phyloP scores from a whole-genome alignment of 2,329 filamentous ascomycete species.

The Gnomoniopsis sp. region DNA sequence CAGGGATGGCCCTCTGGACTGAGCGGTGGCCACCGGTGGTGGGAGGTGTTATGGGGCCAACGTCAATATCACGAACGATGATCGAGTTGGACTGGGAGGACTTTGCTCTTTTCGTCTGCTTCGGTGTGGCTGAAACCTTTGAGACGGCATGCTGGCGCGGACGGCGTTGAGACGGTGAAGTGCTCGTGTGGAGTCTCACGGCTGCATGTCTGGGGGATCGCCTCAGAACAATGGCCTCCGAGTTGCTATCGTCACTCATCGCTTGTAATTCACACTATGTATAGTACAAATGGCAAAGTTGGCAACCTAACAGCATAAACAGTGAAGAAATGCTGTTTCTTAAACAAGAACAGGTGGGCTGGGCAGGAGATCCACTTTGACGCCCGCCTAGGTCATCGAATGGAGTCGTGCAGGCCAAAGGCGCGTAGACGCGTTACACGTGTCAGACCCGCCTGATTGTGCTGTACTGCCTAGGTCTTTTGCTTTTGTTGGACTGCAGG shows the following conservation, averaged over 20 bases:
- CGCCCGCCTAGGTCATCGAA: not conserved
- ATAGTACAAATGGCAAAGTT: not conserved
- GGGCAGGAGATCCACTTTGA: not conserved
- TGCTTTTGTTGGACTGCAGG: too few species aligned
- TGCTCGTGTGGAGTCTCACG: not conserved
- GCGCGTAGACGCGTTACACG: slow-evolving; percentile 11
- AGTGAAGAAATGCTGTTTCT: not conserved
- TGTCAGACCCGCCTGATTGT: not conserved
- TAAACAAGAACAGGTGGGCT: not conserved
- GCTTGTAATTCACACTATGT: not conserved
- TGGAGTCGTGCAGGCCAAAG: not conserved
- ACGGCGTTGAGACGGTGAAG: not conserved
- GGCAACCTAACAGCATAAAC: not conserved
- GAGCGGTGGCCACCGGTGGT: not conserved
- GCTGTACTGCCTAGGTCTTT: too few species aligned
- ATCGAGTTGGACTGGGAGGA: not conserved
- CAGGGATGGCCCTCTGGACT: not conserved
- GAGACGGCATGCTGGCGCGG: not conserved
- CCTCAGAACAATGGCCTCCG: slow-evolving; percentile 8
- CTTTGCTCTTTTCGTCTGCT: slow-evolving; percentile 8
- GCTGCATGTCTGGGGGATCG: slow-evolving; percentile 3
- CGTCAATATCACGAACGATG: not conserved
- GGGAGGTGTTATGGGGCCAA: not conserved
- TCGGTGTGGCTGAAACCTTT: not conserved
- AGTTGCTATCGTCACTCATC: not conserved